Base-by-base conservation (phyloP, 1,139 yeast species). In the Pichia sp. region DNA sequence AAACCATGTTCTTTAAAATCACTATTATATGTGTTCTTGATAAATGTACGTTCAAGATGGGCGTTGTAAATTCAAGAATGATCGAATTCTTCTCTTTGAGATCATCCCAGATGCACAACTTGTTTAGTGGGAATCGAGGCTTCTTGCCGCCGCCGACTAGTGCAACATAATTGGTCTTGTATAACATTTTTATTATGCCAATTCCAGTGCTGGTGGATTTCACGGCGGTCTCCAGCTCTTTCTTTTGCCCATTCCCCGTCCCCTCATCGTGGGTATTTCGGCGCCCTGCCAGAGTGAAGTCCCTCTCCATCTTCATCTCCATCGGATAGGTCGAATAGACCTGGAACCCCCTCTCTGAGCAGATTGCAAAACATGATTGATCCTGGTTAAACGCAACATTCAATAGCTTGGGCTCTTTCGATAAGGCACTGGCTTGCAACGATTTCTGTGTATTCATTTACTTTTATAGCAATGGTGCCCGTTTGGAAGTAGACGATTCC, bases 311-410 rank as follows among this genome's bases (percentile, higher is more conserved):
- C 62, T 95, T 78, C 61, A 84, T 72, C 60, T 88, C 95, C 72
- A 91, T 76, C 6, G 98, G 98, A 66, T 88, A 91, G 6, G 95
- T 80, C 67, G 86, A 87, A 74, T 84, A 92, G n/a, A 92, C 96
- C 53, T 85, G 74, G 68, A 92, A 90, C 31, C 97, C 97, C 52
- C 76, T 72, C 60, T 88, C 92, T 62, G 85, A 87, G 51, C 95
- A 89, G 36, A 89, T 75, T 29, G 96, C 89, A 72, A 92, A 91
- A 67, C 97, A 91, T 49, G 91, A 88, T 64, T 85, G 89, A 71
- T 91, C 96, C 71, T 90, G 96, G 71, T 92, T 92, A 74, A 91
- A 91, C 36, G 83, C 73, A 16, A 85, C 82, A 59, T 83, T 78
- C 30, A 85, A 73, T 43, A 86, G 75, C 54, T 72, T 71, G 30